A percentile compares a stretch with the other conserved stretches of the same genome.
These are phyloP conservation scores for Ganoderma lucidum DNA, from an alignment of 1,284 basidiomycete species.

Conservation along the genomic window DNA sequence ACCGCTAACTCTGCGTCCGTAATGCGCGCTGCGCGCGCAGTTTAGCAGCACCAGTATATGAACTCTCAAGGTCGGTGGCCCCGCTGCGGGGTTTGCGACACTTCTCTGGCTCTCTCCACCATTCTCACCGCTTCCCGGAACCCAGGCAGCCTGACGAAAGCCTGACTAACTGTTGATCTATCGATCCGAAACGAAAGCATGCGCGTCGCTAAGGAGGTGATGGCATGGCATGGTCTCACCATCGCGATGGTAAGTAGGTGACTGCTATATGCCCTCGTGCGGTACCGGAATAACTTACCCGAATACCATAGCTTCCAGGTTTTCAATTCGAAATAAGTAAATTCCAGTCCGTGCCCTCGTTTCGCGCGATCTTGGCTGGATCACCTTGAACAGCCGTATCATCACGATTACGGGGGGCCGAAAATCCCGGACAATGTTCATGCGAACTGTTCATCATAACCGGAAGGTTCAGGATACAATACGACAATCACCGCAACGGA, in stretches of 20 bases:
- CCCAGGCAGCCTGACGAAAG: neutral
- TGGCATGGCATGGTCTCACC: constrained; percentile 9
- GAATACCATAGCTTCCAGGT: neutral
- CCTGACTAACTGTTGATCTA: constrained; percentile 2
- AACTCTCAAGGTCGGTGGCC: constrained; percentile 15
- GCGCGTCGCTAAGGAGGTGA: constrained; percentile 13
- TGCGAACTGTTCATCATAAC: constrained; percentile 11
- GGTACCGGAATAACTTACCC: constrained; percentile 6
- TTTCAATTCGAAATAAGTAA: constrained; percentile 2
- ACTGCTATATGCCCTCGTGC: constrained; percentile 5
- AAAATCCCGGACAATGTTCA: constrained; percentile 2
- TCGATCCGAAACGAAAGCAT: constrained; percentile 1
- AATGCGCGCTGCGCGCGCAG: constrained; percentile 29
- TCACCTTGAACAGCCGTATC: neutral
- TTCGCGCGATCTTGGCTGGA: neutral
- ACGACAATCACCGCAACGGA: constrained; percentile 20
- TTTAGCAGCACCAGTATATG: constrained; percentile 30
- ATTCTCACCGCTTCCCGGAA: neutral
- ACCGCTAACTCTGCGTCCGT: constrained; percentile 25
- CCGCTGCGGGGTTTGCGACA: constrained; percentile 12
- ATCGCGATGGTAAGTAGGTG: constrained; percentile 14
- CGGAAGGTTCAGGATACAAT: constrained; percentile 4
- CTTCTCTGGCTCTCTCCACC: constrained; percentile 2
- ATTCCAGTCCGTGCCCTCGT: neutral
- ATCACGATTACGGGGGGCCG: constrained; percentile 12